phyloP scores from a whole-genome alignment of 2,329 filamentous ascomycete genomes.

The Acrocalymma vagum region DNA sequence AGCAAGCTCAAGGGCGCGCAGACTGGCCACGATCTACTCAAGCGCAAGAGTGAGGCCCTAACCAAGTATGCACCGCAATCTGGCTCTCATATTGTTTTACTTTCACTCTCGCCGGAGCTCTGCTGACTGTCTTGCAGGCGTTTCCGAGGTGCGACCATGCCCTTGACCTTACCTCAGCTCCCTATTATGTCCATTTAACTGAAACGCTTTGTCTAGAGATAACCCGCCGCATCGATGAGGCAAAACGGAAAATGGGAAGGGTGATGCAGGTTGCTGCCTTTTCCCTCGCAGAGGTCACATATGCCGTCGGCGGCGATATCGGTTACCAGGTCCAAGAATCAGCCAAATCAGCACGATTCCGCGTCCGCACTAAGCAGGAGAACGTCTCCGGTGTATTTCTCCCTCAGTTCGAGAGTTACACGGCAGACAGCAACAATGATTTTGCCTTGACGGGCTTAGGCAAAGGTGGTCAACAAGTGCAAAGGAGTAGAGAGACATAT shows the following conservation, averaged over 20 bases:
- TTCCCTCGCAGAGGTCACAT: slow-evolving; percentile 95
- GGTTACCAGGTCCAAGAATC: slow-evolving; percentile 98
- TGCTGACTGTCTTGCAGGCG: slow-evolving; percentile 64
- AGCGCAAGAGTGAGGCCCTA: slow-evolving; percentile 96
- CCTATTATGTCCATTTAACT: slow-evolving; percentile 23
- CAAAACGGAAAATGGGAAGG: slow-evolving; percentile 98
- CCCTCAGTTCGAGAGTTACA: slow-evolving; percentile 91
- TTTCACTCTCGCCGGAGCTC: slow-evolving; percentile 4
- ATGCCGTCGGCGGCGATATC: slow-evolving; percentile 92
- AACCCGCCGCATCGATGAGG: slow-evolving; percentile 95
- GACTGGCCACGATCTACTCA: slow-evolving; percentile 89
- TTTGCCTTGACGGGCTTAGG: slow-evolving; percentile 95
- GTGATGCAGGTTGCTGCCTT: slow-evolving; percentile 99
- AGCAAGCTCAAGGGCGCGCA: slow-evolving; percentile 86
- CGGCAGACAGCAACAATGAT: slow-evolving; percentile 89
- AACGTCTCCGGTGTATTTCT: slow-evolving; percentile 97
- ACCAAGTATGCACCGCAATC: slow-evolving; percentile 75
- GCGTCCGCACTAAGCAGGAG: slow-evolving; percentile 93
- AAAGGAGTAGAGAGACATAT: slow-evolving; percentile 94
- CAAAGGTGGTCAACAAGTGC: slow-evolving; percentile 96
- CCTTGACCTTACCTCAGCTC: slow-evolving; percentile 10
- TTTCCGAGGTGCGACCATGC: slow-evolving; percentile 75
- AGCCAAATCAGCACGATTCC: slow-evolving; percentile 89
- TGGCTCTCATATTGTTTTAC: slow-evolving; percentile 2
- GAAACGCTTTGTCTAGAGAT: slow-evolving; percentile 70